These are phyloP conservation scores for Aspergillus neotritici DNA, from an alignment of 2,329 filamentous ascomycete genomes.

Conservation along the genomic window DNA sequence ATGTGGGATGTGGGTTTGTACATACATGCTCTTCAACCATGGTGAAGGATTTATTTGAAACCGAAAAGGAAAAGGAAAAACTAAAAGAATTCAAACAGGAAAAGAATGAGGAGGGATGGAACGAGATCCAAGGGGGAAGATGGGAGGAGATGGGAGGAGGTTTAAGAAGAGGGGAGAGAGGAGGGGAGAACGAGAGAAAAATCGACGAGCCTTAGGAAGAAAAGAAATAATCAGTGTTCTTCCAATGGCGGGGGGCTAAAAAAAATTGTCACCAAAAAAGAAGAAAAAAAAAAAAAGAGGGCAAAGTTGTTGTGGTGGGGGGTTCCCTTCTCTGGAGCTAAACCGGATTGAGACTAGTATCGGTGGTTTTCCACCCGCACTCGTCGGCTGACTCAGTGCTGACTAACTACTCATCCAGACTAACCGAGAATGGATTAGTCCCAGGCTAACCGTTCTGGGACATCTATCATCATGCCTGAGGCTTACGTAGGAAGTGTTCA, in stretches of 20 bases:
- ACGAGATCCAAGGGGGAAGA: slow-evolving; percentile 17
- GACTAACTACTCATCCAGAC: too few relatives aligned
- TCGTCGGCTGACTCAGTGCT: background rate
- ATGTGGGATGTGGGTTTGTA: slow-evolving; percentile 17
- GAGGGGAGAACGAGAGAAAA: slow-evolving; percentile 17
- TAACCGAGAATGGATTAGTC: too few relatives aligned
- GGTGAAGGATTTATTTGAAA: slow-evolving; percentile 39
- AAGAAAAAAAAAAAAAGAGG: slow-evolving; percentile 23
- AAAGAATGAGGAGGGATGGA: slow-evolving; percentile 15
- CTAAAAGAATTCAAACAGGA: slow-evolving; percentile 17
- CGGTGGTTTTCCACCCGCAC: slow-evolving; percentile 5
- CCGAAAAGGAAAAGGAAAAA: slow-evolving; percentile 14
- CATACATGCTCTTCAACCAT: slow-evolving; percentile 67
- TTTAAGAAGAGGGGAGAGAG: slow-evolving; percentile 16
- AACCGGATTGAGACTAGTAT: slow-evolving; percentile 21
- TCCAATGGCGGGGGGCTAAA: slow-evolving; percentile 8
- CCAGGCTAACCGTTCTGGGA: too few relatives aligned
- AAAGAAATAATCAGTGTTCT: slow-evolving; percentile 8
- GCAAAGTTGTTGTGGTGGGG: slow-evolving; percentile 33
- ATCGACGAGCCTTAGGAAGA: slow-evolving; percentile 18
- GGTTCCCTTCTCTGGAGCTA: slow-evolving; percentile 17
- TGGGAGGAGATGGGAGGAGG: slow-evolving; percentile 15
- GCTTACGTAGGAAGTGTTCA: too few relatives aligned
- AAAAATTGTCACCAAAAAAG: slow-evolving; percentile 21
- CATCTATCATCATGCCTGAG: too few relatives aligned